These are phyloP conservation scores for Periconia sp. DNA, from an alignment of 2,329 filamentous ascomycete genomes.

Conservation along the genomic window DNA sequence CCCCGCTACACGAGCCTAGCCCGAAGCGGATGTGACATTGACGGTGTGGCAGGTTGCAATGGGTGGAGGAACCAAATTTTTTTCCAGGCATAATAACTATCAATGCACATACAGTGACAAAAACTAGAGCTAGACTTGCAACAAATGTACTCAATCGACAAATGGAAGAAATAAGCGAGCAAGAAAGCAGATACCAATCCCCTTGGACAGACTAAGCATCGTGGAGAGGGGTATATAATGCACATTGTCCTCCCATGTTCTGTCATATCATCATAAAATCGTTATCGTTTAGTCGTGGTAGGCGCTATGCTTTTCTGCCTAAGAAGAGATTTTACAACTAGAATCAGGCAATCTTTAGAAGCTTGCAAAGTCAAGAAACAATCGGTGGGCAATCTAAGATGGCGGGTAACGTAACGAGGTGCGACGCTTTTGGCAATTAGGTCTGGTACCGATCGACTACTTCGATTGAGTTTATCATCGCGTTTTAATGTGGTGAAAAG, in stretches of 20 bases:
- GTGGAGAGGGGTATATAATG: slow-evolving; percentile 43
- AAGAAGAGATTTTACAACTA: neutral
- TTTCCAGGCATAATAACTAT: slow-evolving; percentile 8
- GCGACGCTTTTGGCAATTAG: neutral
- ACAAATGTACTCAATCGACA: neutral
- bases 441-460: too few species aligned
- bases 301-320: neutral
- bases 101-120: neutral
- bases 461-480: slow-evolving; percentile 13
- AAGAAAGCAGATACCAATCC: slow-evolving; percentile 10
- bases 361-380: neutral
- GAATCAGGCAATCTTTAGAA: neutral
- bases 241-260: slow-evolving; percentile 35
- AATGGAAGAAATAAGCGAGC: slow-evolving; percentile 3
- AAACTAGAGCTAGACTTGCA: neutral
- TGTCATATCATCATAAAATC: slow-evolving; percentile 27
- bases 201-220: slow-evolving; percentile 2
- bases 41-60: neutral
- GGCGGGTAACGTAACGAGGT: neutral
- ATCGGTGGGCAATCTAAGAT: neutral
- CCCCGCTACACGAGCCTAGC: slow-evolving; percentile 16
- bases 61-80: slow-evolving; percentile 1
- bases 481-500: slow-evolving; percentile 37
- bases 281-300: slow-evolving; percentile 9
- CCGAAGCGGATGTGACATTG: neutral